Percentiles rank a stretch among this genome's conserved stretches.
Conservation (phyloP, 192 early-diverging fungal genomes). For the Linnemannia exigua region DNA sequence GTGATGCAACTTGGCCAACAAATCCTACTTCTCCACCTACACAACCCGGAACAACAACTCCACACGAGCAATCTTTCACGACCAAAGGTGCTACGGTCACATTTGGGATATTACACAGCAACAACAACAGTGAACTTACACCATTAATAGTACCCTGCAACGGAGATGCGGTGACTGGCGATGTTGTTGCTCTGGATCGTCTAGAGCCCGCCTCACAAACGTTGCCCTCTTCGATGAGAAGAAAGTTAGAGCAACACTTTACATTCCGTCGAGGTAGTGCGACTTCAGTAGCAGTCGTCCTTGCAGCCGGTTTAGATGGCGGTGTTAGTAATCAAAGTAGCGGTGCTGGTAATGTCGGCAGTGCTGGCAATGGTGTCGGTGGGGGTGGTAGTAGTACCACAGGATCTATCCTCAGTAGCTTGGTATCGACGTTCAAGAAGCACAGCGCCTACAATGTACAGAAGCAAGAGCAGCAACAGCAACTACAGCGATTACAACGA, state of each 20-base stretch:
- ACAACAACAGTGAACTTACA: not conserved
- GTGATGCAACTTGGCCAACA: not conserved
- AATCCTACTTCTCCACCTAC: not conserved
- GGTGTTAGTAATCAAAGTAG: not conserved
- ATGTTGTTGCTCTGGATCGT: not conserved
- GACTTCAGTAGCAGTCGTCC: not conserved
- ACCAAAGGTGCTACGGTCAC: not conserved
- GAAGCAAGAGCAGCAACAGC: not conserved
- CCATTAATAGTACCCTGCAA: not conserved
- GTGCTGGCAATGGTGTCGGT: too few species aligned
- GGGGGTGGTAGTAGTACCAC: not conserved
- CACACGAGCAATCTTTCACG: not conserved
- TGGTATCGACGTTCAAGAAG: not conserved
- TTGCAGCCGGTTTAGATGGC: too few species aligned
- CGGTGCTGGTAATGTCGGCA: too few species aligned
- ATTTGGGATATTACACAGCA: not conserved
- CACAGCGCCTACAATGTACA: not conserved
- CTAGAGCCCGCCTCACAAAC: not conserved
- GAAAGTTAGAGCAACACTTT: not conserved
- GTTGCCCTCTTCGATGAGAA: not conserved
- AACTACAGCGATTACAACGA: slow-evolving; percentile 9
- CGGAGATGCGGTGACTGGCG: not conserved
- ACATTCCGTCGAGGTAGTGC: not conserved
- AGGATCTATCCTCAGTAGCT: not conserved
- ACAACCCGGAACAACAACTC: not conserved